These are phyloP conservation scores for Tagetes erecta DNA, from an alignment of 129 eudicot species.

Conservation along the genomic window DNA sequence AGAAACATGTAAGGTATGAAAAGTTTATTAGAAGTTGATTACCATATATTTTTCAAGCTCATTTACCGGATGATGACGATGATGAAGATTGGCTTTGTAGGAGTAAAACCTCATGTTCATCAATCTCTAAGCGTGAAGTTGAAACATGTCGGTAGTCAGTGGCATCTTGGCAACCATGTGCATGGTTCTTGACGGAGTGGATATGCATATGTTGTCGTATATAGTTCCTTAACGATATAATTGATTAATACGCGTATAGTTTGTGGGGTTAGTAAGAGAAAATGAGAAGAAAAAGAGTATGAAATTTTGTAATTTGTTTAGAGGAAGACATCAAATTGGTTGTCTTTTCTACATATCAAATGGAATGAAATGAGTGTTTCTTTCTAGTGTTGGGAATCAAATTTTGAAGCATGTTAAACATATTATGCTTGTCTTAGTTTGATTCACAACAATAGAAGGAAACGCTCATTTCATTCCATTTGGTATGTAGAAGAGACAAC, in stretches of 20 bases:
- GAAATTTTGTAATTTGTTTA: too few species aligned
- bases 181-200: slow-evolving; percentile 53
- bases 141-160: slow-evolving; percentile 25
- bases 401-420: too few species aligned
- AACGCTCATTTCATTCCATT: too few species aligned
- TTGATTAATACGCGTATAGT: slow-evolving; percentile 18
- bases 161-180: slow-evolving; percentile 49
- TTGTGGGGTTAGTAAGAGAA: slow-evolving; percentile 5
- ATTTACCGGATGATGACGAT: slow-evolving; percentile 41
- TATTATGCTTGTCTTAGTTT: too few species aligned
- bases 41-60: slow-evolving; percentile 26
- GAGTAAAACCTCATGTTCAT: slow-evolving; percentile 23
- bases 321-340: too few species aligned
- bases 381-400: too few species aligned
- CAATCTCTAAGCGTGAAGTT: neutral
- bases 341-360: too few species aligned
- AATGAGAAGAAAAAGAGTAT: too few species aligned
- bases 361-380: too few species aligned
- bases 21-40: slow-evolving; percentile 43
- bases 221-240: slow-evolving; percentile 55
- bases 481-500: too few species aligned
- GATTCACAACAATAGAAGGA: too few species aligned
- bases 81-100: slow-evolving; percentile 53
- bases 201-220: slow-evolving; percentile 62
- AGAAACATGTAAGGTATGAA: slow-evolving; percentile 19